phyloP scores from a whole-genome alignment of 2,329 filamentous ascomycete genomes.

The Penicillium frequentans region DNA sequence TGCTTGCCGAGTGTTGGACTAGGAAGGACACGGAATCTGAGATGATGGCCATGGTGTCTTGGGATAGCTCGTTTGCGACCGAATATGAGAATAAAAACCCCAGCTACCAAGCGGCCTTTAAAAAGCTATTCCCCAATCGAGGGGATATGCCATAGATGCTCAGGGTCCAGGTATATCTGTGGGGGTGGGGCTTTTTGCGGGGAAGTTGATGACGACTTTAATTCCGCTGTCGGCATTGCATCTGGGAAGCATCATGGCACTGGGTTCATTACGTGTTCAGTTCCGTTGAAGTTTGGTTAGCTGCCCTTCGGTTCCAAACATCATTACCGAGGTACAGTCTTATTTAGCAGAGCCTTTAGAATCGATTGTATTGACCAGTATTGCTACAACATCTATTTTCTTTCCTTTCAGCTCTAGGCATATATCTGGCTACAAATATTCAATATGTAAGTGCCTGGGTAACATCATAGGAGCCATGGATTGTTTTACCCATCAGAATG shows the following conservation, averaged over 20 bases:
- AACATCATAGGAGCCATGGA: neutral
- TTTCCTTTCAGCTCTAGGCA: neutral
- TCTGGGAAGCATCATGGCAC: too few species aligned
- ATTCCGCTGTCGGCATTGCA: neutral
- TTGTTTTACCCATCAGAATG: neutral
- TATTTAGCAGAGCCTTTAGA: neutral
- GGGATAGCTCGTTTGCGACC: neutral
- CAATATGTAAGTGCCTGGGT: too few species aligned
- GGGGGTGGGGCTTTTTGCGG: neutral
- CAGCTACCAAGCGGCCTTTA: neutral
- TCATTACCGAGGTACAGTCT: neutral
- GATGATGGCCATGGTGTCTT: neutral
- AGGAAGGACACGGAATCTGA: neutral
- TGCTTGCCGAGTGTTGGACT: neutral
- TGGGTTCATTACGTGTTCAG: too few species aligned
- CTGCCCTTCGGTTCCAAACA: neutral
- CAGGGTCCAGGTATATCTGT: neutral
- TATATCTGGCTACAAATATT: neutral
- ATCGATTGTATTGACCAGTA: neutral
- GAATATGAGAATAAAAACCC: neutral
- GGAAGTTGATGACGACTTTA: neutral
- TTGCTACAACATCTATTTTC: neutral
- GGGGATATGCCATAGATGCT: neutral
- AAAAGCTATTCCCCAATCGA: neutral
- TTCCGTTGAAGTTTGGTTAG: neutral